Conservation (phyloP, 108 stramenopile genomes). For the Cyclotella sp. region DNA sequence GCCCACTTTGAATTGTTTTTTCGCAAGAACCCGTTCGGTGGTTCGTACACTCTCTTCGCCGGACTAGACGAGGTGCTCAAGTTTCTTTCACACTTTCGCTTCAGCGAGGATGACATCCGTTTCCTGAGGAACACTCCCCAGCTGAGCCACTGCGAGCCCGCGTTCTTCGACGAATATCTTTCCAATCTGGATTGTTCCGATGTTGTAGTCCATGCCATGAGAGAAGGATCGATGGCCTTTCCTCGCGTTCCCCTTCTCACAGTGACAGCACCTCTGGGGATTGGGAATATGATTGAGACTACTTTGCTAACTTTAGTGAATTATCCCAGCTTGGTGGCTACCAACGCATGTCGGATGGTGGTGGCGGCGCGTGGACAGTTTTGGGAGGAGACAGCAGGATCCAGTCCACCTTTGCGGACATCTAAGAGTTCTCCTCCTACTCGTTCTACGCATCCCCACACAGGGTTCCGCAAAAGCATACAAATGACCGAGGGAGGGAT, state of each 20-base stretch:
- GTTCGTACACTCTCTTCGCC: constrained; percentile 93
- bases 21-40: constrained; percentile 96
- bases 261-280: constrained; percentile 87
- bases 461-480: constrained; percentile 29
- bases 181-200: constrained; percentile 71
- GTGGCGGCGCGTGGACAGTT: constrained; percentile 80
- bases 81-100: constrained; percentile 74
- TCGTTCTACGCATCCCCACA: background rate
- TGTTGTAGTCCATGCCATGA: constrained; percentile 77
- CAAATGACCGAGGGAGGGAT: constrained; percentile 43
- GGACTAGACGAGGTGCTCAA: constrained; percentile 92
- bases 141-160: constrained; percentile 74
- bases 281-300: constrained; percentile 96
- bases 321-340: constrained; percentile 92
- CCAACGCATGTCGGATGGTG: constrained; percentile 98
- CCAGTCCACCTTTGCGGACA: constrained; percentile 19
- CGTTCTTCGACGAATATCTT: constrained; percentile 89
- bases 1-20: constrained; percentile 96
- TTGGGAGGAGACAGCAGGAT: constrained; percentile 51
- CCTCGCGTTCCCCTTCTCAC: constrained; percentile 84
- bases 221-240: constrained; percentile 91
- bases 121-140: constrained; percentile 80
- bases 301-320: constrained; percentile 95
- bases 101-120: constrained; percentile 78
- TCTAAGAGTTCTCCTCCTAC: background rate